Conservation (phyloP, 1,284 basidiomycete genomes). For the Heterobasidion irregulare region DNA sequence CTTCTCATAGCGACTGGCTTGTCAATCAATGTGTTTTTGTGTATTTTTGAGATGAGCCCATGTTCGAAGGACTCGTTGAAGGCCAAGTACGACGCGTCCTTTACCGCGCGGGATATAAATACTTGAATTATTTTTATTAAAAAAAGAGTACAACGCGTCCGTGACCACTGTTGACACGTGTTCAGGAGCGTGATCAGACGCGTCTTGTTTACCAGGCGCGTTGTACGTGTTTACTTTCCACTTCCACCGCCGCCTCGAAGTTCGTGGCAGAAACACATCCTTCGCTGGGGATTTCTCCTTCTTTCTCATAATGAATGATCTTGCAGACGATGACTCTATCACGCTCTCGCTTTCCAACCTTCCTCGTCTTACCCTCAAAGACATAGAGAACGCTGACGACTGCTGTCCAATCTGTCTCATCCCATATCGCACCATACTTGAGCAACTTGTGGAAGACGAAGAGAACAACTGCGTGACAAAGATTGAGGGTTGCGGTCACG, state of each 20-base stretch:
- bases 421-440: slow-evolving; percentile 36
- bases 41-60: too few relatives aligned
- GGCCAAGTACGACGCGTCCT: too few relatives aligned
- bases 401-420: slow-evolving; percentile 57
- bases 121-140: too few relatives aligned
- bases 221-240: not conserved
- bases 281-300: too few relatives aligned
- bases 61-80: too few relatives aligned
- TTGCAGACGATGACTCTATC: slow-evolving; percentile 1
- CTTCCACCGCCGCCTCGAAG: not conserved
- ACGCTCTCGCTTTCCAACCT: slow-evolving; percentile 27
- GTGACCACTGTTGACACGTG: not conserved
- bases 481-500: slow-evolving; percentile 49
- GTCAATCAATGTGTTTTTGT: too few relatives aligned
- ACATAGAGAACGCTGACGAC: slow-evolving; percentile 36
- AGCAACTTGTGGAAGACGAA: slow-evolving; percentile 15
- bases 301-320: not conserved
- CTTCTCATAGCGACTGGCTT: too few relatives aligned
- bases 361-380: slow-evolving; percentile 33
- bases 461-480: slow-evolving; percentile 40
- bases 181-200: not conserved
- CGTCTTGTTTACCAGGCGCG: not conserved
- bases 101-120: too few relatives aligned
- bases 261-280: too few relatives aligned
- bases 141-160: too few relatives aligned